Evolutionary conservation across 257 asterid genomes (phyloP).

Genomic region (Mitragyna speciosa): DNA sequence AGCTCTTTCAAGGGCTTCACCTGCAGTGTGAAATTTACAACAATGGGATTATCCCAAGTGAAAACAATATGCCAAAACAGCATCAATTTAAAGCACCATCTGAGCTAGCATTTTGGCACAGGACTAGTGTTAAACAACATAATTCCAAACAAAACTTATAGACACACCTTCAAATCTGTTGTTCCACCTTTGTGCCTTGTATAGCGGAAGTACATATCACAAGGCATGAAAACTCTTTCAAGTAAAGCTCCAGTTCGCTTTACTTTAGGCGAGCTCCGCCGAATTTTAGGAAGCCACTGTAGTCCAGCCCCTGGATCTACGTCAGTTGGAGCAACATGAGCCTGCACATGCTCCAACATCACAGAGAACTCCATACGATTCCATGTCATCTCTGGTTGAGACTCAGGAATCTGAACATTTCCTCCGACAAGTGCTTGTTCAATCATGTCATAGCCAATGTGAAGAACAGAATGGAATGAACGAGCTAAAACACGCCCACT

Average conservation of each 20-base stretch:
- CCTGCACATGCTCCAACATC: slow-evolving; percentile 99
- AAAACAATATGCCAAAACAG: background rate
- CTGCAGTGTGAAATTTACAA: slow-evolving; percentile 38
- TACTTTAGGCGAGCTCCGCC: slow-evolving; percentile 90
- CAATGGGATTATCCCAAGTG: background rate
- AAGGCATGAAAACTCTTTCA: slow-evolving; percentile 98
- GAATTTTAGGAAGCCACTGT: slow-evolving; percentile 99
- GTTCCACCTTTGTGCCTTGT: slow-evolving; percentile 99
- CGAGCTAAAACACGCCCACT: slow-evolving; percentile 99
- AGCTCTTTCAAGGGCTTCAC: slow-evolving; percentile 99
- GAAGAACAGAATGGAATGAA: slow-evolving; percentile 92
- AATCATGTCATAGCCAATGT: slow-evolving; percentile 80
- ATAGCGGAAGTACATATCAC: slow-evolving; percentile 96
- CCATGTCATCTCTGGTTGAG: slow-evolving; percentile 97
- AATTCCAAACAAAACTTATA: slow-evolving; percentile 15
- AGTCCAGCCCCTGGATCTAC: slow-evolving; percentile 99
- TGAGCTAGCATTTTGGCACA: background rate
- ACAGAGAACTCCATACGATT: slow-evolving; percentile 93
- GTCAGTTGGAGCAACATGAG: slow-evolving; percentile 99
- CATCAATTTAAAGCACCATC: background rate
- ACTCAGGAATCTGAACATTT: slow-evolving; percentile 64
- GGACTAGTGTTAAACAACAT: background rate
- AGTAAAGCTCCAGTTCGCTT: slow-evolving; percentile 99
- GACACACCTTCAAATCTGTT: slow-evolving; percentile 77
- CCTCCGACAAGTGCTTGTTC: slow-evolving; percentile 82